Evolutionary conservation across 2,329 filamentous ascomycete genomes (phyloP), one percentile per base, ranked within the genome.

Genomic region (Whalleya microplaca): DNA sequence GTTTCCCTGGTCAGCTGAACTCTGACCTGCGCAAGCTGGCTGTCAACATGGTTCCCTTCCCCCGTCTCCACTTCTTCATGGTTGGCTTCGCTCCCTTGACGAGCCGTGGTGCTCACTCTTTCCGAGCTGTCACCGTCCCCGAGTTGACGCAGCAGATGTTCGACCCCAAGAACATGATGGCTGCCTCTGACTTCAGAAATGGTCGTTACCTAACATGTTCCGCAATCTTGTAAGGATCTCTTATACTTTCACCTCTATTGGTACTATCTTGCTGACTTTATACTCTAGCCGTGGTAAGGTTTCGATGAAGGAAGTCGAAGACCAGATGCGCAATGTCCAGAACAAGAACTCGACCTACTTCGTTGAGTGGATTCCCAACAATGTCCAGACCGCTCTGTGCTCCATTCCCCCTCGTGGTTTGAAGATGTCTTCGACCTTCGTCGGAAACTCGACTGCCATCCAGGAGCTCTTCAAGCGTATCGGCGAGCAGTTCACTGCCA

Each of bases 81-180:
- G 95, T 99, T 77, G 95, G 95, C 78, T 99, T 99, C 78, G 94
- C 95, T 79, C 95, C 95, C 76, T 87, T 99, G 73, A 99, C 95
- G 78, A 96, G 92, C 81, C 89, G 90, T 78, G 88, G 88, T 71
- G 90, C 94, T 68, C 80, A 96, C 85, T 92, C 91, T 70, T 99
- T 98, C 94, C 95, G 95, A 76, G 94, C 95, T 68, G 90, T 98
- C 78, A 93, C 89, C 73, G 95, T 99, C 62, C 94, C 95, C 56
- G 95, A 99, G 85, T 87, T 99, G 78, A 98, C 95, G 73, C 95
- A 99, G 85, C 95, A 99, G 81, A 98, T 99, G 92, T 99, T 96
- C 85, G 95, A 99, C 84, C 94, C 95, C 74, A 99, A 98, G 92
- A 99, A 99, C 89, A 99, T 99, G 94, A 99, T 99, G 95, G 95